Percentiles rank a stretch among this genome's conserved stretches.
phyloP scores from a whole-genome alignment of 176 grass and related monocot genomes.

The Aegilops longissima region DNA sequence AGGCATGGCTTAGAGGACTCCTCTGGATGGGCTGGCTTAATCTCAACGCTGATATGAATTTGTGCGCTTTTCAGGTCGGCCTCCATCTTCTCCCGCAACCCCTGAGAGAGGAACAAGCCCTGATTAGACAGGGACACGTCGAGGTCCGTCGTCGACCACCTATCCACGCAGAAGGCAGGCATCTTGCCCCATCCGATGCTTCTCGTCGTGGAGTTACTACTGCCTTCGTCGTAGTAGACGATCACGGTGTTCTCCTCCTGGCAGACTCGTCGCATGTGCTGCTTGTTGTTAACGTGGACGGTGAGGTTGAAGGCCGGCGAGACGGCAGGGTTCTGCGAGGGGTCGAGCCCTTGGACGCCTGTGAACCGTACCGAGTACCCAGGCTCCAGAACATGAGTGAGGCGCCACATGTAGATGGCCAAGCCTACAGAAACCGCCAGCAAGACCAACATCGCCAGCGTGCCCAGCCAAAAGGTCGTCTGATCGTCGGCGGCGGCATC shows the following conservation, averaged over 20 bases:
- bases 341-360: background rate
- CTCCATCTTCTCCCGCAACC: background rate
- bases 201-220: background rate
- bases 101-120: background rate
- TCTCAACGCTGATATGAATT: background rate
- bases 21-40: background rate
- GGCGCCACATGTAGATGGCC: background rate
- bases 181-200: background rate
- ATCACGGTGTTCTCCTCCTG: background rate
- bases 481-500: background rate
- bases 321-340: background rate
- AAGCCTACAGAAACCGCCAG: background rate
- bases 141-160: background rate
- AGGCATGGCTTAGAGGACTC: background rate
- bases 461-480: background rate
- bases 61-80: background rate
- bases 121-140: background rate
- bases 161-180: constrained; percentile 20
- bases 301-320: background rate
- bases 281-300: background rate
- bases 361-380: background rate
- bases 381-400: background rate
- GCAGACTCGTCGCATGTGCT: background rate
- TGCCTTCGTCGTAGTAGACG: background rate
- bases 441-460: background rate